Percentiles rank a stretch among this genome's conserved stretches.
Evolutionary conservation across 2,329 filamentous ascomycete genomes (phyloP).

Genomic region (Septoria petroselini): DNA sequence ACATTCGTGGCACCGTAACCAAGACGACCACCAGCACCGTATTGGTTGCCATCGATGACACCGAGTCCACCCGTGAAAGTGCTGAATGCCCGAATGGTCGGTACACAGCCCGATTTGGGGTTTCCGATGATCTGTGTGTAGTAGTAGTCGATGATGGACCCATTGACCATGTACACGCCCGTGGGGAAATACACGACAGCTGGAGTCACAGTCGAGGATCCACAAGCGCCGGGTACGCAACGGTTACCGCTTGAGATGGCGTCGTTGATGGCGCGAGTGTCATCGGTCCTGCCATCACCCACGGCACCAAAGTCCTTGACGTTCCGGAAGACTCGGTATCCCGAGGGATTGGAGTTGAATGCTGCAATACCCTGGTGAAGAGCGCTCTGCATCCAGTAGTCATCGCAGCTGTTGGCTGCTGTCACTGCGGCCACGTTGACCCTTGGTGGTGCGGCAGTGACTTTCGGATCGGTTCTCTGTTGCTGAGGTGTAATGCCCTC

Average conservation of each 20-base stretch:
- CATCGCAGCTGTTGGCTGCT: slow-evolving; percentile 18
- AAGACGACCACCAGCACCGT: slow-evolving; percentile 43
- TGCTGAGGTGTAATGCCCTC: slow-evolving; percentile 6
- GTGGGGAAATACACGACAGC: slow-evolving; percentile 58
- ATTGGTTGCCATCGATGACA: slow-evolving; percentile 57
- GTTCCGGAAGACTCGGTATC: slow-evolving; percentile 50
- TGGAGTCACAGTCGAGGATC: slow-evolving; percentile 51
- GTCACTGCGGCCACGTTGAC: not conserved
- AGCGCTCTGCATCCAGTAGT: slow-evolving; percentile 46
- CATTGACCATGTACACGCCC: slow-evolving; percentile 57
- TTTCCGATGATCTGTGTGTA: slow-evolving; percentile 62
- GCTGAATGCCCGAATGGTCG: slow-evolving; percentile 53
- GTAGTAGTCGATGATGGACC: slow-evolving; percentile 60
- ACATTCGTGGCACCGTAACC: slow-evolving; percentile 53
- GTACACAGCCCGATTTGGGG: slow-evolving; percentile 49
- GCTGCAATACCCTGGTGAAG: slow-evolving; percentile 49
- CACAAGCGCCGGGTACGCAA: slow-evolving; percentile 43
- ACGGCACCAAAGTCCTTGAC: slow-evolving; percentile 48
- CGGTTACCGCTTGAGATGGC: slow-evolving; percentile 44
- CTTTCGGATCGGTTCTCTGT: not conserved
- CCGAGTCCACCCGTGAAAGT: slow-evolving; percentile 54
- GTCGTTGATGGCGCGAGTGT: slow-evolving; percentile 55
- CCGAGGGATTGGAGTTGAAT: slow-evolving; percentile 44
- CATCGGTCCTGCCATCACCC: slow-evolving; percentile 52
- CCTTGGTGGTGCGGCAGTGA: slow-evolving; percentile 1